Evolutionary conservation across 495 filamentous ascomycete species (phyloP).

Genomic region (Talaromyces trachyspermus): DNA sequence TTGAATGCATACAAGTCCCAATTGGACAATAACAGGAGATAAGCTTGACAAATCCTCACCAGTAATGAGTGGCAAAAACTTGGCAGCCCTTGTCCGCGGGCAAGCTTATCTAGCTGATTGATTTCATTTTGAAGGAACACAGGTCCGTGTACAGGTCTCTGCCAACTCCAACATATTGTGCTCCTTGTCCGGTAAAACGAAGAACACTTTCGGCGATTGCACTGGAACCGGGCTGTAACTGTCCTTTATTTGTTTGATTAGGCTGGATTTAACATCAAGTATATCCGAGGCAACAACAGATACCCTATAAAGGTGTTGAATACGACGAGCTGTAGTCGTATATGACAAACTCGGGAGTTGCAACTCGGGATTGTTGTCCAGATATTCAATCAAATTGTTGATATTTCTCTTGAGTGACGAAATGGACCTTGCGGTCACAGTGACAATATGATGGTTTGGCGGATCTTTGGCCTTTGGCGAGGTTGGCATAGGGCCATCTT

Average conservation of each 20-base stretch:
- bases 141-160: conserved; percentile 54
- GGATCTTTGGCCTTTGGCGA: conserved; percentile 4
- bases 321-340: conserved; percentile 64
- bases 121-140: conserved; percentile 60
- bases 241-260: conserved; percentile 11
- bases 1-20: conserved; percentile 69
- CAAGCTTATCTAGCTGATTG: conserved; percentile 59
- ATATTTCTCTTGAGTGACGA: conserved; percentile 25
- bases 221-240: conserved; percentile 17
- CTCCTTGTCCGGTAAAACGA: conserved; percentile 45
- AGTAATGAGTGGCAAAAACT: conserved; percentile 58
- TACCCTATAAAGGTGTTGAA: conserved; percentile 54
- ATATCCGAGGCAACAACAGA: conserved; percentile 6
- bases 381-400: conserved; percentile 25
- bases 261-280: too few relatives aligned
- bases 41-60: too few relatives aligned
- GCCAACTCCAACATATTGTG: conserved; percentile 48
- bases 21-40: conserved; percentile 68
- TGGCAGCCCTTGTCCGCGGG: conserved; percentile 58
- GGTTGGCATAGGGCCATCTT: conserved; percentile 13
- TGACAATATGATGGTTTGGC: conserved; percentile 17
- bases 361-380: conserved; percentile 42
- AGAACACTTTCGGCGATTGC: conserved; percentile 31
- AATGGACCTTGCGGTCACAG: conserved; percentile 21
- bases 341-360: conserved; percentile 54